Percentiles rank a stretch among this genome's conserved stretches.
Evolutionary conservation across 805 yeast genomes (phyloP).

Genomic region (Kodamaea laetipori): DNA sequence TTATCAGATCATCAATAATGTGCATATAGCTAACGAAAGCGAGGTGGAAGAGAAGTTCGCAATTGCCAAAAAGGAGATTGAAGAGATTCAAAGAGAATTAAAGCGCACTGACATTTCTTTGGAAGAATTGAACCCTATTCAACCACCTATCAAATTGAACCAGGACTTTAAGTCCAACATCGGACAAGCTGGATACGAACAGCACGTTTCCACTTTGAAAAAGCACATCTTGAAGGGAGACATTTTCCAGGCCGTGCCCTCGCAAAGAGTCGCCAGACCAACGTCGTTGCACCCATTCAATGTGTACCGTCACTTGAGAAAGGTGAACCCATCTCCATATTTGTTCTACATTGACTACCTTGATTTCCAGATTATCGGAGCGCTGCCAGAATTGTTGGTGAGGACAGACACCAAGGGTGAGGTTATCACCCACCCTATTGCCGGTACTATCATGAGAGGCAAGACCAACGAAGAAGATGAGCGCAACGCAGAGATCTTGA

Average conservation of each 20-base stretch:
- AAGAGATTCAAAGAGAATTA: conserved; percentile 53
- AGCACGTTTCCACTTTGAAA: conserved; percentile 73
- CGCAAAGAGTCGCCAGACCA: conserved; percentile 94
- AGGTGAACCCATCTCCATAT: conserved; percentile 97
- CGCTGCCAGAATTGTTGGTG: conserved; percentile 93
- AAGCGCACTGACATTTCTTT: conserved; percentile 44
- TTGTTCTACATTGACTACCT: conserved; percentile 89
- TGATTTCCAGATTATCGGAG: conserved; percentile 95
- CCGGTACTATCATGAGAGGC: conserved; percentile 94
- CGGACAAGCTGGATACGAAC: conserved; percentile 92
- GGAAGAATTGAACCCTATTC: conserved; percentile 63
- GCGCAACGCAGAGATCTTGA: conserved; percentile 68
- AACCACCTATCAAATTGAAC: conserved; percentile 65
- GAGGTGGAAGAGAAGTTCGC: conserved; percentile 47
- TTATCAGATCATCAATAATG: conserved; percentile 85
- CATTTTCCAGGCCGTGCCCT: conserved; percentile 96
- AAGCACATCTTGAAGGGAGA: conserved; percentile 87
- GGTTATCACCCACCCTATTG: conserved; percentile 94
- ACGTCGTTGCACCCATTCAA: conserved; percentile 96
- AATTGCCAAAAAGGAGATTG: conserved; percentile 59
- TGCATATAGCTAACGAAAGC: conserved; percentile 44
- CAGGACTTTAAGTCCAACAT: conserved; percentile 83
- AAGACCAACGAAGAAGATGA: conserved; percentile 91
- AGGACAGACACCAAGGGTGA: conserved; percentile 72
- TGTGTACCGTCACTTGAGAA: conserved; percentile 88